Percentiles rank a stretch among this genome's conserved stretches.
phyloP scores from a whole-genome alignment of 441 rosid species.

The Erodium moschatum region DNA sequence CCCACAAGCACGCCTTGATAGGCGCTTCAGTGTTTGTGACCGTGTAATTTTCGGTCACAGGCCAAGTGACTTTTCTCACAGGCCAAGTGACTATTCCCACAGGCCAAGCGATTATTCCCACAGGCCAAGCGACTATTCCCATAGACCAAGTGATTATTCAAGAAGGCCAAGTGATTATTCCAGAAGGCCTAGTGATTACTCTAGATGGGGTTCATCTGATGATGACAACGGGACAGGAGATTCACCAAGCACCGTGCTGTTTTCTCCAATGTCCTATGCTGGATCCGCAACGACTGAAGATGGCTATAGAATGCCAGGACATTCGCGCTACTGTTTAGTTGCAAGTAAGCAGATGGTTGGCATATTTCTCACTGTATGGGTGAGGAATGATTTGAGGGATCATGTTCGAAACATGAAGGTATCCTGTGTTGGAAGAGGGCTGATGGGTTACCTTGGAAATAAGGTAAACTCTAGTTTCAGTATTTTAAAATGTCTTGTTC shows the following conservation, averaged over 20 bases:
- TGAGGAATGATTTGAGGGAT: constrained; percentile 72
- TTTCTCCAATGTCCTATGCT: constrained; percentile 63
- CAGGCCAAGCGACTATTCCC: neutral
- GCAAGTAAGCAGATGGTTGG: constrained; percentile 98
- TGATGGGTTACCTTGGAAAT: constrained; percentile 96
- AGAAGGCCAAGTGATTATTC: neutral
- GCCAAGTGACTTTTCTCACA: constrained; percentile 15
- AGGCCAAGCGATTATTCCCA: neutral
- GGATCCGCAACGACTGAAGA: constrained; percentile 51
- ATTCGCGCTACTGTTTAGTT: constrained; percentile 76
- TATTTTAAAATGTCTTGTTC: neutral
- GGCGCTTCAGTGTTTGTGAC: constrained; percentile 88
- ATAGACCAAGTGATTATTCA: neutral
- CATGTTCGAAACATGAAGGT: constrained; percentile 79
- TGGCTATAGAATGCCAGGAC: constrained; percentile 53
- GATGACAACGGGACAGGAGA: constrained; percentile 80
- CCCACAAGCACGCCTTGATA: constrained; percentile 61
- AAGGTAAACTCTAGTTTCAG: constrained; percentile 41
- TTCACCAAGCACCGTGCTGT: constrained; percentile 68
- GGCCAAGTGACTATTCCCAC: neutral
- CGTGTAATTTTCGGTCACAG: constrained; percentile 61
- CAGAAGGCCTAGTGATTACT: constrained; percentile 51
- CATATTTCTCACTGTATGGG: constrained; percentile 85
- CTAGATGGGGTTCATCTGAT: constrained; percentile 86
- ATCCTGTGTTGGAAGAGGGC: constrained; percentile 15